Evolutionary conservation across 148 eudicot species (phyloP).

Genomic region (Amaranthus palmeri): DNA sequence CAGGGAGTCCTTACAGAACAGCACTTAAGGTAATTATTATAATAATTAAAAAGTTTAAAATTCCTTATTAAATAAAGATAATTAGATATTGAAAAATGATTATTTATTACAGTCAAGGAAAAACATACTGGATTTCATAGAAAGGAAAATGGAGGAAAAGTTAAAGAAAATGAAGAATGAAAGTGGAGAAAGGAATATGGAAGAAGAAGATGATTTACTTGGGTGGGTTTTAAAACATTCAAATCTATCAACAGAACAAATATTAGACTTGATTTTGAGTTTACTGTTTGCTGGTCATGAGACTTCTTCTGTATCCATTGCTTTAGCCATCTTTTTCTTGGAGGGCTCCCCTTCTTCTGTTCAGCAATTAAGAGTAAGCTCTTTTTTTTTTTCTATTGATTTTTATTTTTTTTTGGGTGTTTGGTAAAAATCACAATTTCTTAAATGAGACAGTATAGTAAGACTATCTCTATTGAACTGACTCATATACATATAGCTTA

Average conservation of each 20-base stretch:
- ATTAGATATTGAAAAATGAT: neutral
- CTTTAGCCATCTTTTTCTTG: slow-evolving; percentile 83
- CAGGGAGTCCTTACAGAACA: slow-evolving; percentile 91
- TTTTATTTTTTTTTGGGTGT: neutral
- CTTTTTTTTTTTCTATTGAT: neutral
- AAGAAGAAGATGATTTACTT: slow-evolving; percentile 75
- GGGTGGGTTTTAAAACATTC: slow-evolving; percentile 94
- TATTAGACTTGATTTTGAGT: slow-evolving; percentile 79
- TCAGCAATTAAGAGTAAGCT: slow-evolving; percentile 61
- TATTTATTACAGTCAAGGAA: slow-evolving; percentile 59
- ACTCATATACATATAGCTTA: no score
- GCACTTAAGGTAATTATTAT: slow-evolving; percentile 58
- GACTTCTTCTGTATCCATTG: slow-evolving; percentile 90
- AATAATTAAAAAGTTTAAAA: neutral
- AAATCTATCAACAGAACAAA: slow-evolving; percentile 82
- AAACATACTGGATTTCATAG: slow-evolving; percentile 71
- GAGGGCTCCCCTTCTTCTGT: slow-evolving; percentile 66
- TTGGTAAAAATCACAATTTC: no score
- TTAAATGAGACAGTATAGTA: no score
- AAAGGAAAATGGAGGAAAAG: slow-evolving; percentile 71
- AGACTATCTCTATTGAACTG: no score
- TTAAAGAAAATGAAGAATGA: slow-evolving; percentile 27
- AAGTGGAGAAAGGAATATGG: slow-evolving; percentile 24
- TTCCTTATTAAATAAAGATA: neutral
- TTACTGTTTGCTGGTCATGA: slow-evolving; percentile 96